A percentile compares a stretch with the other conserved stretches of the same genome.
Conservation (phyloP, 2,329 filamentous ascomycete genomes). For the Tolypocladium ophioglossoides region DNA sequence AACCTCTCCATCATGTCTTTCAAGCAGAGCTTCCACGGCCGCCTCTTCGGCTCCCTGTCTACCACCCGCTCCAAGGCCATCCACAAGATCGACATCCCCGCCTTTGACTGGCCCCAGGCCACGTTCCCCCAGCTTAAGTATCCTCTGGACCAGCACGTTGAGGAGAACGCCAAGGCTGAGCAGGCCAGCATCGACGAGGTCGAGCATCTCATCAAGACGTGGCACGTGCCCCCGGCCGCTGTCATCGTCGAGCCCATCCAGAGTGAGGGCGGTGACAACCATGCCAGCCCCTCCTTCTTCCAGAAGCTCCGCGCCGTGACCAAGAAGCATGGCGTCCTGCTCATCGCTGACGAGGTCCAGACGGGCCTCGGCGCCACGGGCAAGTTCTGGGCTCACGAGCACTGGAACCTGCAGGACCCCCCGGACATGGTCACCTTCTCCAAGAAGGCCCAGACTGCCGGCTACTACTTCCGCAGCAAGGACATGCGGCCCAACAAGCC, state of each 20-base stretch:
- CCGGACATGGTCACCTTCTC: slow-evolving; percentile 93
- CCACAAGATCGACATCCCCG: slow-evolving; percentile 89
- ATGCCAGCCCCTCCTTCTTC: slow-evolving; percentile 83
- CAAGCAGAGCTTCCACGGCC: slow-evolving; percentile 81
- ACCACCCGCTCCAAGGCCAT: slow-evolving; percentile 89
- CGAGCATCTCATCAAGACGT: slow-evolving; percentile 69
- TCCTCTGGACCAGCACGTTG: slow-evolving; percentile 67
- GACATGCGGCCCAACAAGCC: slow-evolving; percentile 80
- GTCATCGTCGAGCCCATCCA: slow-evolving; percentile 85
- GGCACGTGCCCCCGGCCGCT: slow-evolving; percentile 69
- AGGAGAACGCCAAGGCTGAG: slow-evolving; percentile 76
- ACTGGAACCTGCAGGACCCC: slow-evolving; percentile 72
- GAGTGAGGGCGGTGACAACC: slow-evolving; percentile 91
- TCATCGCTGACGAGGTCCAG: slow-evolving; percentile 93
- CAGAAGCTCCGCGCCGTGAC: slow-evolving; percentile 71
- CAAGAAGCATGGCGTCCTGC: slow-evolving; percentile 62
- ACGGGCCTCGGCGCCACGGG: slow-evolving; percentile 87
- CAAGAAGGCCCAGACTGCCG: slow-evolving; percentile 90
- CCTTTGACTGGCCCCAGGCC: slow-evolving; percentile 90
- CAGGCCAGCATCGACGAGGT: slow-evolving; percentile 72
- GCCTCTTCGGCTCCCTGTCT: slow-evolving; percentile 76
- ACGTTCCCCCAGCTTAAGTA: slow-evolving; percentile 81
- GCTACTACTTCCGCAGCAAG: slow-evolving; percentile 80
- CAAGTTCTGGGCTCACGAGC: slow-evolving; percentile 94
- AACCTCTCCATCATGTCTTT: slow-evolving; percentile 78